phyloP scores from a whole-genome alignment of 2,329 filamentous ascomycete genomes.

The Didymellaceae sp. region DNA sequence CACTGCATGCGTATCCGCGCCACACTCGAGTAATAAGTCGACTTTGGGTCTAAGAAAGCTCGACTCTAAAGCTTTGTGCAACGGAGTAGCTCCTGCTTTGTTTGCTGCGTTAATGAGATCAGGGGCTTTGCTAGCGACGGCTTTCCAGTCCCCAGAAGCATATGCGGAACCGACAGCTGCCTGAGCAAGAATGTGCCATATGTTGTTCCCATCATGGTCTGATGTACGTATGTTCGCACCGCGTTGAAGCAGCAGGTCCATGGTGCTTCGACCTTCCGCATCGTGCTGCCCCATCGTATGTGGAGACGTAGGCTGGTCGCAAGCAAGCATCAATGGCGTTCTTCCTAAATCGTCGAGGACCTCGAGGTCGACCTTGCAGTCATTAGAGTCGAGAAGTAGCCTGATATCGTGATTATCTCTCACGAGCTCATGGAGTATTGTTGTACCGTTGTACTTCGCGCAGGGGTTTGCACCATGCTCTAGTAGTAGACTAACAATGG shows the following conservation, averaged over 20 bases:
- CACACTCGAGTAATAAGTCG: not conserved
- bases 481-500: not conserved
- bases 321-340: not conserved
- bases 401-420: not conserved
- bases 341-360: not conserved
- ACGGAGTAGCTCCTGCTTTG: not conserved
- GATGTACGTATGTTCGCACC: not conserved
- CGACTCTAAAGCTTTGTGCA: not conserved
- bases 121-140: not conserved
- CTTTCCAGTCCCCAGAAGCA: not conserved
- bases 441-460: not conserved
- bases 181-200: not conserved
- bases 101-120: not conserved
- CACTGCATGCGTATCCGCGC: not conserved
- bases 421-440: not conserved
- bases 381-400: not conserved
- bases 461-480: not conserved
- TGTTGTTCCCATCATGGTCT: not conserved
- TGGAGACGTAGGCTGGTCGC: not conserved
- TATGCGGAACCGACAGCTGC: not conserved
- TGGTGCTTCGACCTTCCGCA: not conserved
- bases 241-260: not conserved
- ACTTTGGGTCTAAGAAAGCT: not conserved
- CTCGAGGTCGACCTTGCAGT: not conserved
- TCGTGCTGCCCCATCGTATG: not conserved